phyloP scores from a whole-genome alignment of 495 filamentous ascomycete species.

The Xylaria intraflava region DNA sequence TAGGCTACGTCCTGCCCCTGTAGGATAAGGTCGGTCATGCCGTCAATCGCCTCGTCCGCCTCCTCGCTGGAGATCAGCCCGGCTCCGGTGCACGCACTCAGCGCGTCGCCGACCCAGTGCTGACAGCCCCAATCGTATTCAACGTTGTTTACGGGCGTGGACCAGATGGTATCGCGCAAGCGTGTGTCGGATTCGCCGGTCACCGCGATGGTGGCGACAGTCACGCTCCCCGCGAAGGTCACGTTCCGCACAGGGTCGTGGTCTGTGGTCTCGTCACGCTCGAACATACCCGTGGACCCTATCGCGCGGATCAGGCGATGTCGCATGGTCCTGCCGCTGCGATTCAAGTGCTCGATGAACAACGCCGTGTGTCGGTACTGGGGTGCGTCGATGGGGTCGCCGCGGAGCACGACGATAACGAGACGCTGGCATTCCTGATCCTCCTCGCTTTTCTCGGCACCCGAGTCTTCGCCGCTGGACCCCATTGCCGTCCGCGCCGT shows the following conservation, averaged over 20 bases:
- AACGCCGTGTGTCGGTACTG: neutral
- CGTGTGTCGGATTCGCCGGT: neutral
- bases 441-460: too few relatives aligned
- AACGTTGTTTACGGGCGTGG: neutral
- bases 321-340: neutral
- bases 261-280: neutral
- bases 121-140: neutral
- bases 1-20: neutral
- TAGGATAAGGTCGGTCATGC: neutral
- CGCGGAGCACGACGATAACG: neutral
- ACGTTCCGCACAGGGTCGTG: neutral
- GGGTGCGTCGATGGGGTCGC: neutral
- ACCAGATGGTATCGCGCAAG: neutral
- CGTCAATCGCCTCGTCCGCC: neutral
- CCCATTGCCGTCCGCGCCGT: too few relatives aligned
- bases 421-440: neutral
- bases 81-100: neutral
- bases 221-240: neutral
- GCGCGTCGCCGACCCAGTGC: neutral
- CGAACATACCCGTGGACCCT: neutral
- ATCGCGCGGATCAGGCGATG: neutral
- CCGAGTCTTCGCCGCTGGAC: too few relatives aligned
- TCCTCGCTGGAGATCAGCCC: neutral
- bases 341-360: neutral
- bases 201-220: neutral